Evolutionary conservation across 176 grass and related monocot species (phyloP).

Genomic region (Eleusine coracana): DNA sequence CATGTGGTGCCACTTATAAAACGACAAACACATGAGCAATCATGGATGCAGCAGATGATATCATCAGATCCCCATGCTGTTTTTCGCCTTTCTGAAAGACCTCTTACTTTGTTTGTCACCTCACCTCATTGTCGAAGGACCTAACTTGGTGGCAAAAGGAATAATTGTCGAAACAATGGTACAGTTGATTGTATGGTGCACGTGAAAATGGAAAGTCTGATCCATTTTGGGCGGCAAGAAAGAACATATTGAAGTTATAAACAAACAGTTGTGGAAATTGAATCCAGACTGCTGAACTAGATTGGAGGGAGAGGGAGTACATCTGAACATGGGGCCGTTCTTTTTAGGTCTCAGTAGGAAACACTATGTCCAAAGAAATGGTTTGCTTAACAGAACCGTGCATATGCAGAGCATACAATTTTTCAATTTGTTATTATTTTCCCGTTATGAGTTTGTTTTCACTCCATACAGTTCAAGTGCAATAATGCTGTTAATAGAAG

Average conservation of each 20-base stretch:
- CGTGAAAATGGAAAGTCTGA: not conserved
- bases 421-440: not conserved
- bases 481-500: not conserved
- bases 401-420: not conserved
- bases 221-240: constrained; percentile 2
- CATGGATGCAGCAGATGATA: not conserved
- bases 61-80: not conserved
- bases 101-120: not conserved
- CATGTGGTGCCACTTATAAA: not conserved
- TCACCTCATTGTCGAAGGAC: not conserved
- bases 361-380: too few relatives aligned
- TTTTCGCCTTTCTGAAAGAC: not conserved
- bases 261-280: not conserved
- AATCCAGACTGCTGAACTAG: not conserved
- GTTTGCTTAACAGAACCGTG: not conserved
- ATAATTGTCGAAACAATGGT: not conserved
- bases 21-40: not conserved
- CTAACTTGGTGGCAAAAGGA: too few relatives aligned
- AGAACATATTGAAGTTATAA: not conserved
- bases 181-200: not conserved
- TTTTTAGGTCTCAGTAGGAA: not conserved
- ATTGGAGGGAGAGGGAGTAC: not conserved
- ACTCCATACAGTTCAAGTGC: not conserved
- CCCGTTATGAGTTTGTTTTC: not conserved
- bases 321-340: not conserved